A percentile compares a stretch with the other conserved stretches of the same genome.
These are phyloP conservation scores for Penicillium concentricum DNA, from an alignment of 2,329 filamentous ascomycete species.

Conservation along the genomic window DNA sequence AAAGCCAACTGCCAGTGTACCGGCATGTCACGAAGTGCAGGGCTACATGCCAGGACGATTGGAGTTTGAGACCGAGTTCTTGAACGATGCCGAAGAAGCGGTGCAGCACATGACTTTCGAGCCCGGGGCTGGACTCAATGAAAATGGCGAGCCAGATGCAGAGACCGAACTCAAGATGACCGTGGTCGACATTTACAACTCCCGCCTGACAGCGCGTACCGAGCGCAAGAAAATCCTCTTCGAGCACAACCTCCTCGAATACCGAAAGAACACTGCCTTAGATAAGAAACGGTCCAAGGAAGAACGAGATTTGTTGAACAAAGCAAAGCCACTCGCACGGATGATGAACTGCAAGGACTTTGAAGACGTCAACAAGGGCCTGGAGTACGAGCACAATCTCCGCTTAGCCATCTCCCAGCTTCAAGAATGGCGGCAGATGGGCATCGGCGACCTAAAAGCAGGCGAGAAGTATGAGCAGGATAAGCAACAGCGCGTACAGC, in stretches of 20 bases:
- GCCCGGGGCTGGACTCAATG: conserved; percentile 88
- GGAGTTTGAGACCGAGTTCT: conserved; percentile 96
- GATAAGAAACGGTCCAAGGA: conserved; percentile 98
- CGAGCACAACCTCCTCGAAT: conserved; percentile 89
- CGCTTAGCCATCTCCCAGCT: conserved; percentile 85
- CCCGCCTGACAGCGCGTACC: conserved; percentile 81
- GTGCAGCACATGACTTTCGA: conserved; percentile 99
- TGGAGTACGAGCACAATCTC: conserved; percentile 88
- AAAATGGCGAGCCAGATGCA: conserved; percentile 83
- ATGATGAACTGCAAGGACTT: conserved; percentile 97
- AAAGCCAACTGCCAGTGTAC: conserved; percentile 92
- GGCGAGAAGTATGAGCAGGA: conserved; percentile 93
- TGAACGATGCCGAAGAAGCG: conserved; percentile 96
- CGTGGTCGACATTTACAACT: conserved; percentile 98
- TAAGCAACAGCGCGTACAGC: conserved; percentile 71
- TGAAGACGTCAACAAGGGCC: conserved; percentile 75
- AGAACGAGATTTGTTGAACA: conserved; percentile 85
- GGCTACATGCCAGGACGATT: conserved; percentile 97
- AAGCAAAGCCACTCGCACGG: conserved; percentile 90
- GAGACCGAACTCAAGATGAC: conserved; percentile 98
- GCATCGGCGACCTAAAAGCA: conserved; percentile 78
- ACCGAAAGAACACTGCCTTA: conserved; percentile 80
- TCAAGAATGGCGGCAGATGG: conserved; percentile 86
- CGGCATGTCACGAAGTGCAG: conserved; percentile 95
- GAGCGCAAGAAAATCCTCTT: conserved; percentile 97